A percentile compares a stretch with the other conserved stretches of the same genome.
Conservation (phyloP, 352 stramenopile genomes). For the Phytophthora constricta region DNA sequence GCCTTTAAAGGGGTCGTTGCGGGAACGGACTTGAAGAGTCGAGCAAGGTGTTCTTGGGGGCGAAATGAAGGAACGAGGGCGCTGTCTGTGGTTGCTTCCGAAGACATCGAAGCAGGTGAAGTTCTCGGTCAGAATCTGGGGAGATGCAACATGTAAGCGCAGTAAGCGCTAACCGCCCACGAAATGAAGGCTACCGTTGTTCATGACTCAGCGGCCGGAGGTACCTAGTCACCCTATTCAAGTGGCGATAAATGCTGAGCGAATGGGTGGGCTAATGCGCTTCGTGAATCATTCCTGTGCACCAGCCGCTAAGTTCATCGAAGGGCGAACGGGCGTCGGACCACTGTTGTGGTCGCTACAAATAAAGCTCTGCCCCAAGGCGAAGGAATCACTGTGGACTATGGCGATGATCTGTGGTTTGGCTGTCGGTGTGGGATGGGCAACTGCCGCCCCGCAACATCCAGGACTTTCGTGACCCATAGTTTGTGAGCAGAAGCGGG, state of each 20-base stretch:
- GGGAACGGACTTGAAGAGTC: constrained; percentile 13
- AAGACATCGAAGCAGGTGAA: constrained; percentile 6
- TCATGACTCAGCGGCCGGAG: neutral
- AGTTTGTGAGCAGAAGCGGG: too few species aligned
- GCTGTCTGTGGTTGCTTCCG: neutral
- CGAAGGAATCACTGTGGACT: constrained; percentile 15
- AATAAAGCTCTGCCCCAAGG: neutral
- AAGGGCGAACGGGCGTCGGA: constrained; percentile 13
- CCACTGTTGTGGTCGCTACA: constrained; percentile 5
- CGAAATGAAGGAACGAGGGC: neutral
- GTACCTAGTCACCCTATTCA: neutral
- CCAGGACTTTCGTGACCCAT: too few species aligned
- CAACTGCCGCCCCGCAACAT: too few species aligned
- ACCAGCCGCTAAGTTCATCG: constrained; percentile 2
- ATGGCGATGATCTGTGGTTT: constrained; percentile 15
- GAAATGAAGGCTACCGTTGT: constrained; percentile 2
- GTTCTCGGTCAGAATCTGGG: constrained; percentile 8
- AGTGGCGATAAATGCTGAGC: constrained; percentile 8
- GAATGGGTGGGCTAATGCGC: constrained; percentile 6
- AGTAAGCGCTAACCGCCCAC: neutral
- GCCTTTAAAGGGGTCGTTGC: constrained; percentile 3
- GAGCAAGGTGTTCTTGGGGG: neutral
- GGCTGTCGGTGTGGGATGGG: too few species aligned
- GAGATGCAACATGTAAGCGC: constrained; percentile 14
- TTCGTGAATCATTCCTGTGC: constrained; percentile 16